Evolutionary conservation across 225 moss, liverwort and hornwort species (phyloP), one percentile per base, ranked within the genome.

Genomic region (Polytrichum commune): DNA sequence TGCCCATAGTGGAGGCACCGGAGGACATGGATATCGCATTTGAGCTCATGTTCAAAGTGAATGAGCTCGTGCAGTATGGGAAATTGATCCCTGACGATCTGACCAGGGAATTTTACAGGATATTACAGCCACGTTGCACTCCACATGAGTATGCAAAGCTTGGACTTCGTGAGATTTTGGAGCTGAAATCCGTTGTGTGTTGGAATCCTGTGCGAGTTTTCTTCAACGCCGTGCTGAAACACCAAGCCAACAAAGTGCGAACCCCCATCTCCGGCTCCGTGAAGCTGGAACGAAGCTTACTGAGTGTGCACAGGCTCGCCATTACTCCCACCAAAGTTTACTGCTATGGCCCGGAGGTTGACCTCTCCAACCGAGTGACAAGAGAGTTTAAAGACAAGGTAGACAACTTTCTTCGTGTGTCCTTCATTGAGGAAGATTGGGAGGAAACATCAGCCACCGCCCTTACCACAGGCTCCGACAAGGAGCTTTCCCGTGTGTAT

Each of bases 321-420:
- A 90, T 98, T 61, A 90, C 98, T 67, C 98, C 95, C 5, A 91
- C 91, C 1, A 98, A 90, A 66, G 84, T 91, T 25, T 89, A 88
- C 62, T 98, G 91, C 70, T 53, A 78, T 9, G 98, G 91, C 33
- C 93, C 98, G 32, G 93, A 93, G 66, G 78, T 89, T 19, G 98
- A 98, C 24, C 76, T 65, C 13, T 86, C 95, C 1, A 98, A 98
- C 62, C 88, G 98, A 8, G 88, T 98, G 1, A 82, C 91, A 29
- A 80, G 98, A 29, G 74, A 86, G 29, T 86, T 78, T 60, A 69
- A 76, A 20, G 66, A 61, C 0, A 29, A 79, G 24, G 71, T 85
- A 0, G 84, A 87, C 69, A 77, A 87, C 29, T 98, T 98, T 71
- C 82, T 95, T 38, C 88, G 98, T 20, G 87, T 95, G 58, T 84